Base-by-base conservation (phyloP, 2,329 filamentous ascomycete species). In the Fusarium coicis region DNA sequence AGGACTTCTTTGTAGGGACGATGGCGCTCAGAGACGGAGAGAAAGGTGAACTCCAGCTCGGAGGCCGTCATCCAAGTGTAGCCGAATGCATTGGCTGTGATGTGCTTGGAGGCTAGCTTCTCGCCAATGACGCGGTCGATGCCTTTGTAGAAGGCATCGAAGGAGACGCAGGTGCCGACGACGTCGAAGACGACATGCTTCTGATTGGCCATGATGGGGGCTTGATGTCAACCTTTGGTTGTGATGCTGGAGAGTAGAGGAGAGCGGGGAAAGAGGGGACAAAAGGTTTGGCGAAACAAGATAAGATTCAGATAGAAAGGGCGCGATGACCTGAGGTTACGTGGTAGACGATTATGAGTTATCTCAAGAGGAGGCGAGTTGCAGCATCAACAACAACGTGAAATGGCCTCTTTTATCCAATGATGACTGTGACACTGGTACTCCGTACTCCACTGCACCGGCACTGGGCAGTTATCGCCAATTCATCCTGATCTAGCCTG, bases 1-100 rank as follows among this genome's bases (percentile, higher is more conserved):
- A 61, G 16, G 77, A 4, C 86, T 72, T 26, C 84, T 72, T 55
- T 81, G 66, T 9, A 84, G 76, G 58, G 58, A 37, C 58, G 58
- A 7, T 61, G 49, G 39, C 58, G 58, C 58, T 61, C 58, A 16
- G 58, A 61, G 21, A 59, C 56, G 5, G 56, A 59, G 44, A 59
- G 56, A 34, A 59, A 61, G 21, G 58, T 61, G 21, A 61, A 61
- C 30, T 61, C 58, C 7, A 61, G 49, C 37, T 61, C 58, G 30
- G 58, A 49, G 32, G 58, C 58, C 23, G 49, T 61, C 58, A 61
- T 61, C 58, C 58, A 61, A 16, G 49, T 61, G 21, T 61, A 61
- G 58, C 58, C 58, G n/a, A 61, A 55, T 32, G 58, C 49, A 37
- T 26, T 52, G 39, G 58, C 58, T 23, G 58, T 61, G 30, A 61